Evolutionary conservation across 164 flowering plant genomes (phyloP).

Genomic region (Tinospora cordifolia): DNA sequence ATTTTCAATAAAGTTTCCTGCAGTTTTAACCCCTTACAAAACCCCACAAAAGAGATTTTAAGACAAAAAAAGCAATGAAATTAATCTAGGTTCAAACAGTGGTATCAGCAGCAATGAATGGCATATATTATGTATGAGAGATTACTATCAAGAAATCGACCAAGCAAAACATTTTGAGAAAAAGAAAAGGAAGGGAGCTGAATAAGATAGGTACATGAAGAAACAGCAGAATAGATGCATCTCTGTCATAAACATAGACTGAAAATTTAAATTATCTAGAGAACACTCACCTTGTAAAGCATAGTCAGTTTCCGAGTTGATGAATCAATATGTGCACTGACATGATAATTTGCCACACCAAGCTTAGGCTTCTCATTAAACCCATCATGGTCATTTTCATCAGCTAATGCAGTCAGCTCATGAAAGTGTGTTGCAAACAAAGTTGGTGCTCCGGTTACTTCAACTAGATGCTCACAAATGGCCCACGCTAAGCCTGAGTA

Average conservation of each 20-base stretch:
- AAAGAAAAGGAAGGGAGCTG: neutral
- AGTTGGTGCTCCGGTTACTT: conserved; percentile 85
- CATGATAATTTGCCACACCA: conserved; percentile 92
- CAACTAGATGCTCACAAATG: conserved; percentile 87
- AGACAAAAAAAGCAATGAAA: too few species aligned
- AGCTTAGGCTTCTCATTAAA: conserved; percentile 25
- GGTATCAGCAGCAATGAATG: neutral
- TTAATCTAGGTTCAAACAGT: too few species aligned
- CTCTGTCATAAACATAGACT: neutral
- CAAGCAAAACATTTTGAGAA: neutral
- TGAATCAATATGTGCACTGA: conserved; percentile 91
- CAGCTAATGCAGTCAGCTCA: conserved; percentile 87
- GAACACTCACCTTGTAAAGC: conserved; percentile 80
- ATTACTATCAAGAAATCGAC: too few species aligned
- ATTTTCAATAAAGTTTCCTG: too few species aligned
- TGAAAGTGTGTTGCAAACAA: conserved; percentile 98
- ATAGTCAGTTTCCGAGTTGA: conserved; percentile 87
- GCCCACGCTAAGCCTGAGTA: conserved; percentile 95
- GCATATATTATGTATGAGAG: too few species aligned
- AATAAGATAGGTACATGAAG: neutral
- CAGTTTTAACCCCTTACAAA: too few species aligned
- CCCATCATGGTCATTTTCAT: conserved; percentile 32
- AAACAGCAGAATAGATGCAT: neutral
- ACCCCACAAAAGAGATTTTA: too few species aligned
- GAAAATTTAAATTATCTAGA: neutral